A percentile compares a stretch with the other conserved stretches of the same genome.
phyloP scores from a whole-genome alignment of 2,329 filamentous ascomycete species.

The Diplodia sapinea region DNA sequence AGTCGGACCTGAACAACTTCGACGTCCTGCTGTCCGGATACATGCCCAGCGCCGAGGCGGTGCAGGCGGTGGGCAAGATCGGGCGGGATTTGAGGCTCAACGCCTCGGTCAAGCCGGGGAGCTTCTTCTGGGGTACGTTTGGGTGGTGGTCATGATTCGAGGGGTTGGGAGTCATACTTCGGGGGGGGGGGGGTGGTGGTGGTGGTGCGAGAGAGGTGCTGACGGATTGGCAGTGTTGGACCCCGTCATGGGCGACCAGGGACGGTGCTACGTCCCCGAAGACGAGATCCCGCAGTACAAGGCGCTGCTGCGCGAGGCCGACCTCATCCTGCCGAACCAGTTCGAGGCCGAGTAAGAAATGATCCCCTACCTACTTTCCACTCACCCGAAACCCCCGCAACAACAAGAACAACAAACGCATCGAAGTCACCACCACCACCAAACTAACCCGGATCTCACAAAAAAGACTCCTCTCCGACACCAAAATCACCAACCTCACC shows the following conservation, averaged over 20 bases:
- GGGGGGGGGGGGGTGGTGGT: too few relatives aligned
- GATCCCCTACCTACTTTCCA: too few relatives aligned
- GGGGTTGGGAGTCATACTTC: background rate
- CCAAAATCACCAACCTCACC: slow-evolving; percentile 76
- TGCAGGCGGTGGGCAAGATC: slow-evolving; percentile 83
- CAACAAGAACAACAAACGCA: background rate
- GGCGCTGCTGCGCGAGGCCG: slow-evolving; percentile 76
- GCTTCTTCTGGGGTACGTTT: slow-evolving; percentile 81
- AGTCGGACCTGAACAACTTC: slow-evolving; percentile 85
- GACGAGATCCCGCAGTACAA: slow-evolving; percentile 93
- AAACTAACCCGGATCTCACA: background rate
- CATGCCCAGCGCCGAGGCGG: slow-evolving; percentile 82
- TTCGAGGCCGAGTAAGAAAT: slow-evolving; percentile 87
- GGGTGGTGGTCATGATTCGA: background rate
- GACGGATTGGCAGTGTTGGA: slow-evolving; percentile 70
- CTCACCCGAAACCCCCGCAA: background rate
- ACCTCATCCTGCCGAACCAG: slow-evolving; percentile 93
- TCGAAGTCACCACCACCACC: background rate
- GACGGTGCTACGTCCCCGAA: slow-evolving; percentile 85
- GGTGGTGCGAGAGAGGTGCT: background rate
- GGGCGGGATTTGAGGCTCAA: slow-evolving; percentile 77
- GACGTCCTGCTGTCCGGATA: slow-evolving; percentile 96
- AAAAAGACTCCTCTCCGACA: slow-evolving; percentile 80
- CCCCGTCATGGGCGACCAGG: slow-evolving; percentile 98
- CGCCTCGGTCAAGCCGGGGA: slow-evolving; percentile 66